Base-by-base conservation (phyloP, 208 protist species). In the Trypanosoma lewisi region DNA sequence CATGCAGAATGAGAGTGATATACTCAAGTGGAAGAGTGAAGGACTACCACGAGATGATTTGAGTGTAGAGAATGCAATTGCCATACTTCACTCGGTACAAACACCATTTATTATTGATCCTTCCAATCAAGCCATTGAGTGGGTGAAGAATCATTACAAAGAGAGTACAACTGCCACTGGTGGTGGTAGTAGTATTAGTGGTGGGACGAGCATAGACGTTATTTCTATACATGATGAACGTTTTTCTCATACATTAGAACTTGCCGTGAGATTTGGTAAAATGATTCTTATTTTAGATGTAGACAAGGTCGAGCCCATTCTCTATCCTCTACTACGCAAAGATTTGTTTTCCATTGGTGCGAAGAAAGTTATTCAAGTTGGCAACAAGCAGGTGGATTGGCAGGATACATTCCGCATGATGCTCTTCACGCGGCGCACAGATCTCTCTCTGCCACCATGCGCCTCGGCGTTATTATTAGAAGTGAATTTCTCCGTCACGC, bases 261-360 rank as follows among this genome's bases (percentile, higher is more conserved):
- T 99, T 9, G 92, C 96, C 37, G 97, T 99, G 8, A 83, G 98
- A 44, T 99, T 99, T 75, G 98, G 98, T 62, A 99, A 99, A 80
- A 98, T 96, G 45, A 79, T 99, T 31, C 77, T 99, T 8, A 89
- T 99, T 56, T 85, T 87, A 25, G 96, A 98, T 79, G 96, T 98
- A 47, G 84, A 97, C 66, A 59, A 51, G n/a, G 85, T 99, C 7
- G 92, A 97, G 62, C 89, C 97, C 28, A 82, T 99, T 39, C 80
- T 99, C 4, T 96, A 93, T 70, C 91, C 97, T 11, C 45, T 99
- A 3, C 73, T 99, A n/a, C 82, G 97, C 14, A 78, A 82, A n/a
- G 96, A 99, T 72, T 63, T 99, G 6, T 57, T 90, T 34, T 83
- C 80, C 16, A 80, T 89, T 23, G 97, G 97, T 12, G 82, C 94